A percentile compares a stretch with the other conserved stretches of the same genome.
Conservation (phyloP, 148 eudicot species). For the Chenopodium album region DNA sequence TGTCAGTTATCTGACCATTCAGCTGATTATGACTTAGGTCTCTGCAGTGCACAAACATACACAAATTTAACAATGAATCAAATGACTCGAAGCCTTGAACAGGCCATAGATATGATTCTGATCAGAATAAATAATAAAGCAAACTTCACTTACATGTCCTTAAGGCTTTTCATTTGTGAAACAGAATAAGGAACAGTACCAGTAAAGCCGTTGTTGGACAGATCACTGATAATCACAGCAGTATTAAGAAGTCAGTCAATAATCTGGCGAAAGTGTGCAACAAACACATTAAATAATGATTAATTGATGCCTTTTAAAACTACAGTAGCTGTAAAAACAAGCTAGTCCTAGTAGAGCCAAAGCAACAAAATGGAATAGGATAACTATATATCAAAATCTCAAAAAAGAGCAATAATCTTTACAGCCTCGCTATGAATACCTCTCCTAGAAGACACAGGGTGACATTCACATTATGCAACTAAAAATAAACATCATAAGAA, state of each 20-base stretch:
- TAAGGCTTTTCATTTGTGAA: constrained; percentile 51
- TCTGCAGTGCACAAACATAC: constrained; percentile 35
- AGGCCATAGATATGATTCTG: constrained; percentile 2
- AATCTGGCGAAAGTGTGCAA: neutral
- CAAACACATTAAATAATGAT: neutral
- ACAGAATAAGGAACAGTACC: constrained; percentile 62
- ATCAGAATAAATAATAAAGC: neutral
- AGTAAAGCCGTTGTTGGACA: constrained; percentile 48
- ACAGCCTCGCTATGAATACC: neutral
- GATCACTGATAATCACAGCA: constrained; percentile 43
- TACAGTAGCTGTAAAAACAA: neutral
- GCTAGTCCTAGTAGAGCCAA: neutral
- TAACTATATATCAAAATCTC: neutral
- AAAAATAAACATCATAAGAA: neutral
- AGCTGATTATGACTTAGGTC: constrained; percentile 55
- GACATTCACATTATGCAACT: neutral
- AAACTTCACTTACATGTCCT: constrained; percentile 47
- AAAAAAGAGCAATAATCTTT: neutral
- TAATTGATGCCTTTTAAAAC: neutral
- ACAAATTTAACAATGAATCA: neutral
- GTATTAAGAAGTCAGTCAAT: neutral
- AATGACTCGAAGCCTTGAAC: too few relatives aligned
- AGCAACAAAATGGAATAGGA: neutral
- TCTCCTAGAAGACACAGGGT: neutral
- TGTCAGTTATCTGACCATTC: constrained; percentile 54